These are phyloP conservation scores for Aspergillus olivimuriae DNA, from an alignment of 495 filamentous ascomycete genomes.

Conservation along the genomic window DNA sequence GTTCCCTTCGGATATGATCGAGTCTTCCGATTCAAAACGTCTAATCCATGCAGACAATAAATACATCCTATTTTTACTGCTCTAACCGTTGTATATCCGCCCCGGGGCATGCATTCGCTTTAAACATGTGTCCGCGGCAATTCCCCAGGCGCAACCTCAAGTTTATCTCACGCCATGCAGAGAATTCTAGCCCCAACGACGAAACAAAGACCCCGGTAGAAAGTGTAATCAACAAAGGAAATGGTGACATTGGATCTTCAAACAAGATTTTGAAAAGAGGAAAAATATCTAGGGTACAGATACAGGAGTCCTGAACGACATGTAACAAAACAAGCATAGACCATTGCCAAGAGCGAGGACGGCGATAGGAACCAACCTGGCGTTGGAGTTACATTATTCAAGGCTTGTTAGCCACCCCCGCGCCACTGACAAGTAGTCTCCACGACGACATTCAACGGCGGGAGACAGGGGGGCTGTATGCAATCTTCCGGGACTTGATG, in stretches of 20 bases:
- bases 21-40: no score
- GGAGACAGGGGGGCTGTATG: slow-evolving; percentile 69
- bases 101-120: background rate
- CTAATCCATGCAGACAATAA: background rate
- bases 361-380: slow-evolving; percentile 19
- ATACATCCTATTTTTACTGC: background rate
- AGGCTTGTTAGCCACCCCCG: slow-evolving; percentile 21
- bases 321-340: slow-evolving; percentile 40
- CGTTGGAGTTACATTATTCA: slow-evolving; percentile 27
- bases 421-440: slow-evolving; percentile 29
- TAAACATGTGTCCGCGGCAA: background rate
- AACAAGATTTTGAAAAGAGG: slow-evolving; percentile 39
- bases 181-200: no score
- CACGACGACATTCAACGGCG: slow-evolving; percentile 33
- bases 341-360: slow-evolving; percentile 29
- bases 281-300: slow-evolving; percentile 48
- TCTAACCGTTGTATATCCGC: background rate
- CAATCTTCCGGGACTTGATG: slow-evolving; percentile 90
- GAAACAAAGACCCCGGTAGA: no score
- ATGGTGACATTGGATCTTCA: slow-evolving; percentile 24
- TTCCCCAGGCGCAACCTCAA: background rate
- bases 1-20: no score
- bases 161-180: background rate
- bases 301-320: slow-evolving; percentile 40
- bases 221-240: slow-evolving; percentile 33